phyloP scores from a whole-genome alignment of 1,284 basidiomycete genomes.

The Rhodotorula sp. region DNA sequence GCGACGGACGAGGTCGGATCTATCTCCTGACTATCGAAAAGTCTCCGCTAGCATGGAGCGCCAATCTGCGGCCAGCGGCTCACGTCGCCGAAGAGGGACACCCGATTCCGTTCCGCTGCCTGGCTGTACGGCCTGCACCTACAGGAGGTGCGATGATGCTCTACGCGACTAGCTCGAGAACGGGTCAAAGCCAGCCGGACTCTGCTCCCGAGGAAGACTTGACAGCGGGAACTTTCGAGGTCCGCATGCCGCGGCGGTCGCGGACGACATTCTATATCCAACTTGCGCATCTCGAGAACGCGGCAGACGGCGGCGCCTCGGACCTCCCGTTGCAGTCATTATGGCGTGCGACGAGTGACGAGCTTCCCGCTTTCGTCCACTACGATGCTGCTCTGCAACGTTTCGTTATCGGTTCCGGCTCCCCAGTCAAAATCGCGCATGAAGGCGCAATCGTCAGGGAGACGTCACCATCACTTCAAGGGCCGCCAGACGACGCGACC shows the following conservation, averaged over 20 bases:
- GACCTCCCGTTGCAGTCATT: conserved; percentile 50
- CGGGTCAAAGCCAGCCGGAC: conserved; percentile 40
- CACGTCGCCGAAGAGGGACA: conserved; percentile 48
- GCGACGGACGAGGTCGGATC: conserved; percentile 69
- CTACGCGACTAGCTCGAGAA: conserved; percentile 32
- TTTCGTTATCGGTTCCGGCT: conserved; percentile 62
- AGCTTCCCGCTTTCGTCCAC: conserved; percentile 65
- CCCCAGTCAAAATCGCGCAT: conserved; percentile 52
- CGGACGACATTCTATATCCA: conserved; percentile 24
- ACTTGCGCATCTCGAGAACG: neutral
- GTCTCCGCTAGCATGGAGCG: conserved; percentile 50
- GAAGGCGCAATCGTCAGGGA: neutral
- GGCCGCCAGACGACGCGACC: neutral
- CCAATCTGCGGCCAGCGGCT: conserved; percentile 52
- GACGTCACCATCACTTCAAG: neutral
- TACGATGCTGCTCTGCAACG: conserved; percentile 55
- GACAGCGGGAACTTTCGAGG: neutral
- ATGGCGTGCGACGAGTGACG: conserved; percentile 68
- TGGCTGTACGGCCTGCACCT: conserved; percentile 30
- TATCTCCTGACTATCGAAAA: conserved; percentile 55
- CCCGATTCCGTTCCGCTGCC: conserved; percentile 58
- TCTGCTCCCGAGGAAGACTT: conserved; percentile 14
- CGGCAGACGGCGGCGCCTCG: conserved; percentile 47
- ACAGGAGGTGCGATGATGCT: conserved; percentile 32
- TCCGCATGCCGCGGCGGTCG: conserved; percentile 18